A percentile compares a stretch with the other conserved stretches of the same genome.
Evolutionary conservation across 345 rosid genomes (phyloP).

Genomic region (Brassica nigra): DNA sequence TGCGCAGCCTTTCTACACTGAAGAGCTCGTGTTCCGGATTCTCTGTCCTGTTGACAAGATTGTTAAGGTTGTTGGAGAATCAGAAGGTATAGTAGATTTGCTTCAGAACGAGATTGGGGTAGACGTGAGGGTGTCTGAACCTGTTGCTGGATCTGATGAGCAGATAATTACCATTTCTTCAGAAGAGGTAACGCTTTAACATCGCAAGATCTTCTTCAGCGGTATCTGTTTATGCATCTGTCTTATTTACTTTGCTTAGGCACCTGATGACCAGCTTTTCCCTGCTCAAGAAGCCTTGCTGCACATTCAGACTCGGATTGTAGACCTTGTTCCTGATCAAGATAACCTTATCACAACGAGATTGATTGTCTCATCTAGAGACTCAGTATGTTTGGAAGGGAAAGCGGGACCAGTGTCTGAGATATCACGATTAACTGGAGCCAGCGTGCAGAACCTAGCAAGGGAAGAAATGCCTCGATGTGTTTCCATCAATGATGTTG

Average conservation of each 20-base stretch:
- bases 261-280: slow-evolving; percentile 91
- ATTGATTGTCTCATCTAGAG: slow-evolving; percentile 70
- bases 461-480: slow-evolving; percentile 65
- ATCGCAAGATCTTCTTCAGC: not conserved
- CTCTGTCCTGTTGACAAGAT: slow-evolving; percentile 90
- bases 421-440: slow-evolving; percentile 73
- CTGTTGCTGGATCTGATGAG: slow-evolving; percentile 82
- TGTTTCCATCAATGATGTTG: slow-evolving; percentile 63
- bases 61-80: slow-evolving; percentile 65
- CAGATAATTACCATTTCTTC: slow-evolving; percentile 83
- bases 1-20: slow-evolving; percentile 57
- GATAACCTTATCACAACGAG: slow-evolving; percentile 74
- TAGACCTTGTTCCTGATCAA: slow-evolving; percentile 71
- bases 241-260: slow-evolving; percentile 45
- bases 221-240: not conserved
- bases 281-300: slow-evolving; percentile 99
- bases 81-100: slow-evolving; percentile 75
- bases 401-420: slow-evolving; percentile 80
- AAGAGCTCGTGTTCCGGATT: slow-evolving; percentile 87
- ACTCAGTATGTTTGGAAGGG: slow-evolving; percentile 82
- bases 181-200: slow-evolving; percentile 68
- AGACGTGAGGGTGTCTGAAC: slow-evolving; percentile 77
- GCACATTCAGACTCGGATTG: slow-evolving; percentile 89
- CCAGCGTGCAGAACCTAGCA: slow-evolving; percentile 66
- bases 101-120: slow-evolving; percentile 93